Base-by-base conservation (phyloP, 129 eudicot genomes). In the Chrysanthemum seticuspe region DNA sequence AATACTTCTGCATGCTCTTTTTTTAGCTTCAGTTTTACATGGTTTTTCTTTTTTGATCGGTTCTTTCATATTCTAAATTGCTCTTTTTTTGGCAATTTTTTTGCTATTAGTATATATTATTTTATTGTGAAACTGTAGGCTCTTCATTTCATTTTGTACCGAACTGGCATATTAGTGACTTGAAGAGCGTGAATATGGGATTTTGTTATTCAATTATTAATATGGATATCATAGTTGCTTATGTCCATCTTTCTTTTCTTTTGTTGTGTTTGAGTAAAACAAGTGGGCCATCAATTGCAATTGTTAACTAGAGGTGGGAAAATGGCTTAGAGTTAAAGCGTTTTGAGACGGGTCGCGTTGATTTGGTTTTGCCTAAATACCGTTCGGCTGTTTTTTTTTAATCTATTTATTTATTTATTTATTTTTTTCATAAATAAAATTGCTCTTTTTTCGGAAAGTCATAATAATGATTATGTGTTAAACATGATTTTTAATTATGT, bases 21-120 rank as follows among this genome's bases (percentile, higher is more conserved):
- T 34, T 71, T 72, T 55, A 34, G 45, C 67, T 16, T 71, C n/a
- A 62, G 44, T 7, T 51, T 62, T 57, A 40, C 60, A 51, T 78
- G 82, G 67, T 56, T 70, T 13, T 40, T 52, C 27, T 21, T 71
- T 40, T 10, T 55, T 63, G 50, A 64, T 71, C 21, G 51, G 61
- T 63, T 34, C 25, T 10, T 53, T 13, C 0, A 8, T 63, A 63
- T 13, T 54, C 9, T 19, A 4, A 51, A 10, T 23, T 53, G 29
- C 58, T n/a, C 36, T 23, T 45, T 23, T 10, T 69, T 1, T 62
- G 40, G 71, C 19, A 18, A 45, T 36, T 77, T 40, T 77, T 52
- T 52, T 55, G 19, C 47, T 45, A 16, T 71, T 15, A 53, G 36
- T 13, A 25, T 55, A 18, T 40, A 16, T 7, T 64, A 71, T 78